Base-by-base conservation (phyloP, 352 stramenopile species). In the Phytophthora melonis region DNA sequence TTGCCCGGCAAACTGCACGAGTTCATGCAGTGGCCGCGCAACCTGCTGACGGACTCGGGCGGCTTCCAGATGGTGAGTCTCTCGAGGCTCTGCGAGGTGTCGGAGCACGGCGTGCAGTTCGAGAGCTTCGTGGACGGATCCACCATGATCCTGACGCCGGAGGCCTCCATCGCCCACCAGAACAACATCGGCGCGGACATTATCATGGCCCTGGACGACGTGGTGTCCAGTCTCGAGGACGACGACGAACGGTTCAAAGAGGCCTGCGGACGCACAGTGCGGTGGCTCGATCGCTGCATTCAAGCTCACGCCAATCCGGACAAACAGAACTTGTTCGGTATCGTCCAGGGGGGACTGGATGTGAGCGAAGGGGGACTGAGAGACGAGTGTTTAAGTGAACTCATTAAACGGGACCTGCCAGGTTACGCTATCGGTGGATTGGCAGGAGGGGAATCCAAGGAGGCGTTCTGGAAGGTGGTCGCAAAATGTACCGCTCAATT, bases 61-160 rank as follows among this genome's bases (percentile, higher is more conserved):
- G 98, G 98, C 10, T 99, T 99, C 89, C 97, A 99, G 82, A 99
- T 99, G 95, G 96, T 99, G 66, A 98, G 89, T 56, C 84, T 99
- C 39, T 90, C 98, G 27, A 92, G 97, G 64, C 82, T 99, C n/a
- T 97, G 95, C 23, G 83, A 97, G 68, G 98, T 99, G 68, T 98
- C 94, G 23, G 83, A 92, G 69, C 69, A 88, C 30, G 86, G 86
- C 58, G 85, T 92, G 57, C 84, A 83, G 61, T 92, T 92, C 55
- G 81, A 92, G 76, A 98, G 88, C 63, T 98, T 97, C 54, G 93
- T 93, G 49, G 94, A 98, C 70, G 92, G 91, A 50, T 90, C 78
- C 45, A 84, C 80, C 27, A 98, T 99, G 89, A 77, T 99, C 32
- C 83, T 99, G 27, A 97, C 92, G 21, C 98, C 97, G 8, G 98